A percentile compares a stretch with the other conserved stretches of the same genome.
Conservation (phyloP, 2,329 filamentous ascomycete genomes). For the Cladophialophora yegresii region DNA sequence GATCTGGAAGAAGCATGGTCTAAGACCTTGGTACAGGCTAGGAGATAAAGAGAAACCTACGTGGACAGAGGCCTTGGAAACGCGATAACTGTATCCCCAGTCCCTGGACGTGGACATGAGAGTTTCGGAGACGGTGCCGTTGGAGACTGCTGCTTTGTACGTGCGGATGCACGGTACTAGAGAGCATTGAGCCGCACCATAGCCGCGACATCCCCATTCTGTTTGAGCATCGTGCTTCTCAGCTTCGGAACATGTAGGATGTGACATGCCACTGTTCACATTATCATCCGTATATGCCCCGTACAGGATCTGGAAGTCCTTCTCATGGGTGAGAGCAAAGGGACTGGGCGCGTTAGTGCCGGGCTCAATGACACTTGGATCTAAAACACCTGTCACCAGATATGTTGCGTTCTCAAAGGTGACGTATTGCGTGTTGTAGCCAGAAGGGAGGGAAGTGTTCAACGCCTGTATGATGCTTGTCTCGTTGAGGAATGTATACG, state of each 20-base stretch:
- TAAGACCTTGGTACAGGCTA: not conserved
- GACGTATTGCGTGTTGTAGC: slow-evolving; percentile 1
- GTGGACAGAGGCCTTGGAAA: not conserved
- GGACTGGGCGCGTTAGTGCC: not conserved
- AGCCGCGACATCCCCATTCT: not conserved
- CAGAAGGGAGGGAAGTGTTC: slow-evolving; percentile 5
- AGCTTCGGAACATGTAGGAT: slow-evolving; percentile 1
- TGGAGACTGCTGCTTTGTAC: slow-evolving; percentile 2
- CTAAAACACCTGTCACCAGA: not conserved
- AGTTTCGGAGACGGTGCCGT: slow-evolving; percentile 3
- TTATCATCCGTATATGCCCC: not conserved
- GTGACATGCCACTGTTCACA: not conserved
- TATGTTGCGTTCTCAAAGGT: not conserved
- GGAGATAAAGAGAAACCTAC: not conserved
- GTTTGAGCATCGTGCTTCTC: not conserved
- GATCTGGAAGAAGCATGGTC: not conserved
- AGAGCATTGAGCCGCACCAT: not conserved
- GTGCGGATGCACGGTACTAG: slow-evolving; percentile 3
- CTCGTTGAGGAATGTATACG: not conserved
- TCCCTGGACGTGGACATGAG: not conserved
- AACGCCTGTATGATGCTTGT: not conserved
- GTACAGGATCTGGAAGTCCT: slow-evolving; percentile 4
- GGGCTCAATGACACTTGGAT: not conserved
- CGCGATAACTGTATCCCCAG: slow-evolving; percentile 7
- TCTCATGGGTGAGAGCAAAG: slow-evolving; percentile 1